phyloP scores from a whole-genome alignment of 139 green algal species.

The Chlamydomonas sp. region DNA sequence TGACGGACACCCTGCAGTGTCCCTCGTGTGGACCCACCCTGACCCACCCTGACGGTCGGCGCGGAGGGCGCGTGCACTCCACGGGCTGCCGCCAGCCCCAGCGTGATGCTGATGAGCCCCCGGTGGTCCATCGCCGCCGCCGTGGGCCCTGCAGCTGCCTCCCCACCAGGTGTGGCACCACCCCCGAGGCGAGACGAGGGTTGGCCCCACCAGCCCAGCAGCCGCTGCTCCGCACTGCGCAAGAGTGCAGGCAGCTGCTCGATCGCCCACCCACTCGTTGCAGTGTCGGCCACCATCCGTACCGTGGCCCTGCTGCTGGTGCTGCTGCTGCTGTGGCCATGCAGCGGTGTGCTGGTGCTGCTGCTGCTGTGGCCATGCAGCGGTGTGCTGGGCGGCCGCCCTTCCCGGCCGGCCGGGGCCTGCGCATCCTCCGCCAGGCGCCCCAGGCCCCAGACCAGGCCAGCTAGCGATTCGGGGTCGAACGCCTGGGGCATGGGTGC shows the following conservation, averaged over 20 bases:
- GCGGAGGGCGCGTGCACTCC: background rate
- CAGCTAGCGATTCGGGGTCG: background rate
- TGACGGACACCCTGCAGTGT: too few relatives aligned
- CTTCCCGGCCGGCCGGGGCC: background rate
- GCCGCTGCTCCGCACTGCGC: too few relatives aligned
- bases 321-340: too few relatives aligned
- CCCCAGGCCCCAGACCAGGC: slow-evolving; percentile 19
- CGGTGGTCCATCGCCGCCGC: background rate
- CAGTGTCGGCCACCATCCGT: too few relatives aligned
- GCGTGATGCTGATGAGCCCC: background rate
- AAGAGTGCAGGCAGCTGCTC: too few relatives aligned
- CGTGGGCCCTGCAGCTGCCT: background rate
- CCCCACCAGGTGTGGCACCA: background rate
- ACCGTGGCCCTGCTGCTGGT: too few relatives aligned
- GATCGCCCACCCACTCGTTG: too few relatives aligned
- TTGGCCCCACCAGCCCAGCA: too few relatives aligned
- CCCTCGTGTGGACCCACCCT: background rate
- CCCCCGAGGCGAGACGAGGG: background rate
- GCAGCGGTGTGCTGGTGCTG: too few relatives aligned
- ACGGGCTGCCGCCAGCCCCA: slow-evolving; percentile 16
- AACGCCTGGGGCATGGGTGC: background rate
- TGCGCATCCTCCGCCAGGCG: background rate
- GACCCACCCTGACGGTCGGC: background rate
- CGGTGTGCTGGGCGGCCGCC: too few relatives aligned
- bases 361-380: too few relatives aligned